A percentile compares a stretch with the other conserved stretches of the same genome.
These are phyloP conservation scores for Neurospora pannonica DNA, from an alignment of 495 filamentous ascomycete species.

Conservation along the genomic window DNA sequence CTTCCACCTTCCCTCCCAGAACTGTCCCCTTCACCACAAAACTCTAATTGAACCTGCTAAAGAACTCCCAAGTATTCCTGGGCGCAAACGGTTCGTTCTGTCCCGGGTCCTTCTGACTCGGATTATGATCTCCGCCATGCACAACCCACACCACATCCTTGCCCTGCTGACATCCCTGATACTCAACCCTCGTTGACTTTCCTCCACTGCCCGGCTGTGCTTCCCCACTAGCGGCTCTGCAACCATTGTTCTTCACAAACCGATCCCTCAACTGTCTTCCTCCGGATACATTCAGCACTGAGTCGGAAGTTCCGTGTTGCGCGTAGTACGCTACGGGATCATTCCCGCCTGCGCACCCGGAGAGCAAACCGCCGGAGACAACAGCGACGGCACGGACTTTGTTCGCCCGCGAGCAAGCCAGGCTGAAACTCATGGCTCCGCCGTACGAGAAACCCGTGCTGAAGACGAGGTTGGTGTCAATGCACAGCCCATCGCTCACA, in stretches of 20 bases:
- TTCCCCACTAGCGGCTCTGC: slow-evolving; percentile 10
- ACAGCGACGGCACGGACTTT: slow-evolving; percentile 36
- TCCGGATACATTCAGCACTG: slow-evolving; percentile 25
- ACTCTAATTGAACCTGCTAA: slow-evolving; percentile 11
- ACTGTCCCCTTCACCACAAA: not conserved
- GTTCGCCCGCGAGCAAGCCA: slow-evolving; percentile 34
- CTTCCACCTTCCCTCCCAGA: not conserved
- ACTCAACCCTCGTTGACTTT: slow-evolving; percentile 19
- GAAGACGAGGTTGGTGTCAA: slow-evolving; percentile 36
- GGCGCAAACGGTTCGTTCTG: slow-evolving; percentile 18
- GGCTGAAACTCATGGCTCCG: slow-evolving; percentile 34
- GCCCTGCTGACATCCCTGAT: slow-evolving; percentile 21
- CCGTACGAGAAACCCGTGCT: slow-evolving; percentile 42
- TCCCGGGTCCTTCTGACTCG: slow-evolving; percentile 16
- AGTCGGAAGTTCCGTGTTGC: slow-evolving; percentile 33
- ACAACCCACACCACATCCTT: slow-evolving; percentile 24
- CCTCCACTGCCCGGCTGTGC: slow-evolving; percentile 10
- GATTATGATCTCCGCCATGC: slow-evolving; percentile 20
- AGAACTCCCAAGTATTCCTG: slow-evolving; percentile 26
- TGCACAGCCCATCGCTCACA: slow-evolving; percentile 33
- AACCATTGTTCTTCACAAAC: slow-evolving; percentile 35
- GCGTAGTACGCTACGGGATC: slow-evolving; percentile 37
- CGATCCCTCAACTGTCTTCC: slow-evolving; percentile 28
- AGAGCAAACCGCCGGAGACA: slow-evolving; percentile 23
- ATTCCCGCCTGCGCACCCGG: slow-evolving; percentile 33